A percentile compares a stretch with the other conserved stretches of the same genome.
These are phyloP conservation scores for Macadamia tetraphylla DNA, from an alignment of 164 flowering plant genomes.

Conservation along the genomic window DNA sequence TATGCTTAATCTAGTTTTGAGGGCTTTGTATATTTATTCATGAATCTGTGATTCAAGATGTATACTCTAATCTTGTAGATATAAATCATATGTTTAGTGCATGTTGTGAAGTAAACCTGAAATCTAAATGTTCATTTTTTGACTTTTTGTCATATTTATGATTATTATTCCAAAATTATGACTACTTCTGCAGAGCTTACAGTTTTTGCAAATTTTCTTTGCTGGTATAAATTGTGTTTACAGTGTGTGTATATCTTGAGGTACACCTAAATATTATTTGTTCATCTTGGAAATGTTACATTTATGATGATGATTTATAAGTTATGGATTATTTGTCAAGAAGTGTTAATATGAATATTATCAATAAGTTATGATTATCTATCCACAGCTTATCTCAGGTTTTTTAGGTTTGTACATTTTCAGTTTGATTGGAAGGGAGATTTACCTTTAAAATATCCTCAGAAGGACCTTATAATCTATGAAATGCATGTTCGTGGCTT, in stretches of 20 bases:
- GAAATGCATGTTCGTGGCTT: slow-evolving; percentile 99
- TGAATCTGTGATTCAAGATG: background rate
- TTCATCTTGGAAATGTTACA: too few species aligned
- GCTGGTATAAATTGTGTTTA: too few species aligned
- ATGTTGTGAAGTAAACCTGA: background rate
- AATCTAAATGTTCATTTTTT: background rate
- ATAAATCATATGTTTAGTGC: background rate
- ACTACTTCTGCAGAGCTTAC: too few species aligned
- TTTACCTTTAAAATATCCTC: slow-evolving; percentile 61
- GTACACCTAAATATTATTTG: too few species aligned
- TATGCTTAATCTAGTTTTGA: background rate
- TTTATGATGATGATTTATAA: too few species aligned
- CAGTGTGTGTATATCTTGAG: too few species aligned
- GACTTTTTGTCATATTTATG: too few species aligned
- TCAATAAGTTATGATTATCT: background rate
- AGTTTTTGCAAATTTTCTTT: too few species aligned
- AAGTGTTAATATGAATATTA: too few species aligned
- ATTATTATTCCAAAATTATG: too few species aligned
- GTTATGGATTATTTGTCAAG: too few species aligned
- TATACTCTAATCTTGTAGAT: background rate
- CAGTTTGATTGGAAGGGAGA: slow-evolving; percentile 99
- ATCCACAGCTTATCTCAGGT: slow-evolving; percentile 2
- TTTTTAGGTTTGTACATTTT: slow-evolving; percentile 13
- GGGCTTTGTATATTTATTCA: background rate
- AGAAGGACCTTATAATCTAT: slow-evolving; percentile 78